Evolutionary conservation across 2,329 filamentous ascomycete species (phyloP), one percentile per base, ranked within the genome.

Genomic region (Alternaria triticina): DNA sequence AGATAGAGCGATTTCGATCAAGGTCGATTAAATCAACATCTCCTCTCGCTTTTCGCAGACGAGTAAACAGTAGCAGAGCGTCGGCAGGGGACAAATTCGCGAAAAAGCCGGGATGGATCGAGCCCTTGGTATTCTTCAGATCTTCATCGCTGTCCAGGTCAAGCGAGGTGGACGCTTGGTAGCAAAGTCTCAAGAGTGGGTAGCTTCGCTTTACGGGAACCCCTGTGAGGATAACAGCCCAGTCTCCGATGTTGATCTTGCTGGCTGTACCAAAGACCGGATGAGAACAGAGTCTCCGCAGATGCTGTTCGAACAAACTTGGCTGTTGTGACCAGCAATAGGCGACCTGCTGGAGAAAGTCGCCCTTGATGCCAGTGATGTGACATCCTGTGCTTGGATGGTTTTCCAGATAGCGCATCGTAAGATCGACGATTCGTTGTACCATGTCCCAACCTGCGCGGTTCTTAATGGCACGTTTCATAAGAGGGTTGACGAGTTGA

Each of bases 311-410:
- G 46, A 78, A 77, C 11, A 71, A 15, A 1, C 68, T 61, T 5
- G 70, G 68, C 44, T 63, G 57, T 3, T 61, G 65, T 2, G 73
- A 68, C 76, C 76, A 78, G 54, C 70, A 74, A 9, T 59, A 27
- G 6, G 66, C 69, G 3, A 73, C 51, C 20, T 72, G 52, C 17
- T 75, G 68, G 5, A 72, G 36, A 9, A 77, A 47, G 12, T 62
- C 61, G 5, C 66, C 61, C 25, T 47, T 30, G 3, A 17, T 28
- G 11, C 30, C 46, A 5, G 61, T 59, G 13, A 75, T 50, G 5
- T 49, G 25, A 15, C 44, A 65, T 9, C 52, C 59, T 6, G 50
- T 66, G 11, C 44, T 57, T 1, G 64, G 65, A 52, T 74, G 46
- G 4, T 22, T 51, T 3, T 68, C 52, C 2, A 77, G 22, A 27